A percentile compares a stretch with the other conserved stretches of the same genome.
These are phyloP conservation scores for Alternaria brassicae DNA, from an alignment of 2,329 filamentous ascomycete genomes.

Conservation along the genomic window DNA sequence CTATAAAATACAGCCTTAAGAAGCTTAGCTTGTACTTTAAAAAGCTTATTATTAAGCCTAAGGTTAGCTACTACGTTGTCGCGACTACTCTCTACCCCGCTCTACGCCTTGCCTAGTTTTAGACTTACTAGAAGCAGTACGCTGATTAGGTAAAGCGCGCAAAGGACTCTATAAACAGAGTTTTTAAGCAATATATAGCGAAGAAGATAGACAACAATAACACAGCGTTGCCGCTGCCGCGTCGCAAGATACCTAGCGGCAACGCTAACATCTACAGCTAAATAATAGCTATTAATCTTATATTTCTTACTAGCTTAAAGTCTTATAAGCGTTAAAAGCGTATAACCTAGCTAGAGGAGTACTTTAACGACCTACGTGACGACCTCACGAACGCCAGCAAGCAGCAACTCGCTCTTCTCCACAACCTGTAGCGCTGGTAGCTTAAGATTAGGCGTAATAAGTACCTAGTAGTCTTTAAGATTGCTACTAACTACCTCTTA, in stretches of 20 bases:
- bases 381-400: not conserved
- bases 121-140: conserved; percentile 5
- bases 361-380: conserved; percentile 5
- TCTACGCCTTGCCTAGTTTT: conserved; percentile 12
- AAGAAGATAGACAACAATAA: not conserved
- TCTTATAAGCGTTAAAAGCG: conserved; percentile 8
- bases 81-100: conserved; percentile 10
- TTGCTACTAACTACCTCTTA: conserved; percentile 14
- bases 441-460: conserved; percentile 1
- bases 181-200: too few species aligned
- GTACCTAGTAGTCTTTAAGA: conserved; percentile 17
- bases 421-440: conserved; percentile 9
- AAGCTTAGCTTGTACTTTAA: not conserved
- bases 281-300: conserved; percentile 7
- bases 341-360: conserved; percentile 8
- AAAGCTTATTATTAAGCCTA: conserved; percentile 5
- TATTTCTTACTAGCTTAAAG: not conserved
- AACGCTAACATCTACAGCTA: conserved; percentile 1
- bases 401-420: not conserved
- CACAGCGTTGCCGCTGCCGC: not conserved
- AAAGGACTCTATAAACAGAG: conserved; percentile 3
- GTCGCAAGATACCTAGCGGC: conserved; percentile 1
- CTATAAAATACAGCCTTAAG: not conserved
- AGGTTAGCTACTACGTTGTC: conserved; percentile 2
- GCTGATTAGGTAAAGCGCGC: not conserved